Percentiles rank a stretch among this genome's conserved stretches.
These are phyloP conservation scores for Podaxis sp. DNA, from an alignment of 768 basidiomycete species.

Conservation along the genomic window DNA sequence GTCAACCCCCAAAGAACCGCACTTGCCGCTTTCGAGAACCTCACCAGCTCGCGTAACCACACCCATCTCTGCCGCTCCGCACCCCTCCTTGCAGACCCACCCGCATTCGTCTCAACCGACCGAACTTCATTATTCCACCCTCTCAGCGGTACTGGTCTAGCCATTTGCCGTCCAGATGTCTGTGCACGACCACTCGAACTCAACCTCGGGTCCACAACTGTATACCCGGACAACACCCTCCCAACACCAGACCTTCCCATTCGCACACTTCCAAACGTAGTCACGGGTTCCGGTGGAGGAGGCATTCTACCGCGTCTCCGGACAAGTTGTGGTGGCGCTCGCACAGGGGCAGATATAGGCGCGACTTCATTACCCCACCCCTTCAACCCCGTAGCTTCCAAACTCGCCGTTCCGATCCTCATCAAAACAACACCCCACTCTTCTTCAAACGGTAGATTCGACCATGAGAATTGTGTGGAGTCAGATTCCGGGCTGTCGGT, in stretches of 20 bases:
- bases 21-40: slow-evolving; percentile 2
- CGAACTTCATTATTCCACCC: slow-evolving; percentile 14
- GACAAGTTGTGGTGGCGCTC: background rate
- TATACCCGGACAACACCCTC: slow-evolving; percentile 24
- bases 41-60: slow-evolving; percentile 9
- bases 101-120: slow-evolving; percentile 5
- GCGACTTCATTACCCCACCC: slow-evolving; percentile 78
- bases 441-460: slow-evolving; percentile 56
- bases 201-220: background rate
- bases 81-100: slow-evolving; percentile 27
- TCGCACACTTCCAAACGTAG: slow-evolving; percentile 26
- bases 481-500: slow-evolving; percentile 11
- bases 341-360: slow-evolving; percentile 33
- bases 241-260: slow-evolving; percentile 31
- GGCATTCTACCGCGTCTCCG: slow-evolving; percentile 11
- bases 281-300: slow-evolving; percentile 16
- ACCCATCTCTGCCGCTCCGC: slow-evolving; percentile 26
- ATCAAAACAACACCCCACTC: slow-evolving; percentile 72
- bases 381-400: slow-evolving; percentile 70
- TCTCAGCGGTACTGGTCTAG: background rate
- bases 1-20: slow-evolving; percentile 7
- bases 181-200: background rate
- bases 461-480: slow-evolving; percentile 22
- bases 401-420: slow-evolving; percentile 69
- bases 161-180: background rate